A percentile compares a stretch with the other conserved stretches of the same genome.
These are phyloP conservation scores for Penicillium lividum DNA, from an alignment of 495 filamentous ascomycete genomes.

Conservation along the genomic window DNA sequence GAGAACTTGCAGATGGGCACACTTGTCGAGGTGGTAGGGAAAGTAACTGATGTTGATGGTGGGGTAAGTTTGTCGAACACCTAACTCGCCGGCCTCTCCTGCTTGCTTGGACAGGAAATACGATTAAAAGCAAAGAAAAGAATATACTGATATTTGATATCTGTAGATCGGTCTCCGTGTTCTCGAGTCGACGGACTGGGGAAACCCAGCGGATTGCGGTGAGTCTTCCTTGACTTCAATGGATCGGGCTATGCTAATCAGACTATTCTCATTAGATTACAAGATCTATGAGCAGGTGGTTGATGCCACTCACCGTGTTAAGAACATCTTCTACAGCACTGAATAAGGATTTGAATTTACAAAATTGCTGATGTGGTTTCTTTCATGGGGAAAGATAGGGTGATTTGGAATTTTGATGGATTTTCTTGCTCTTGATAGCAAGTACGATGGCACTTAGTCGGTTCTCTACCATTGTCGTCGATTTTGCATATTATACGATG, in stretches of 20 bases:
- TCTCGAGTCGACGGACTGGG: conserved; percentile 76
- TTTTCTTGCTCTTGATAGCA: neutral
- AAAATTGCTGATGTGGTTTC: too few species aligned
- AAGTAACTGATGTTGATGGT: conserved; percentile 64
- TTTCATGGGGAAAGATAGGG: neutral
- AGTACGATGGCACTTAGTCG: neutral
- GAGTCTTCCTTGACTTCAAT: conserved; percentile 15
- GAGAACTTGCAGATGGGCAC: conserved; percentile 76
- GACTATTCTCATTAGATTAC: conserved; percentile 59
- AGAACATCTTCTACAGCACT: conserved; percentile 71
- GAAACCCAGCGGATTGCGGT: conserved; percentile 50
- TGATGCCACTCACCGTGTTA: conserved; percentile 83
- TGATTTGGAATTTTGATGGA: neutral
- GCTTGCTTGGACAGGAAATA: neutral
- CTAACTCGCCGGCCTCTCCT: neutral
- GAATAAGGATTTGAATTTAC: neutral
- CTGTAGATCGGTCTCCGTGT: conserved; percentile 68
- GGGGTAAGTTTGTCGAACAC: conserved; percentile 26
- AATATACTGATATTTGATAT: conserved; percentile 6
- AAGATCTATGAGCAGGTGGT: conserved; percentile 78
- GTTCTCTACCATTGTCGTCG: neutral
- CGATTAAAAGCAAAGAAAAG: neutral
- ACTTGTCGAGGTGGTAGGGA: conserved; percentile 86
- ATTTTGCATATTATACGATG: conserved; percentile 21
- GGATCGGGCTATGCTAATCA: neutral